These are phyloP conservation scores for Monosporascus ibericus DNA, from an alignment of 2,329 filamentous ascomycete genomes.

Conservation along the genomic window DNA sequence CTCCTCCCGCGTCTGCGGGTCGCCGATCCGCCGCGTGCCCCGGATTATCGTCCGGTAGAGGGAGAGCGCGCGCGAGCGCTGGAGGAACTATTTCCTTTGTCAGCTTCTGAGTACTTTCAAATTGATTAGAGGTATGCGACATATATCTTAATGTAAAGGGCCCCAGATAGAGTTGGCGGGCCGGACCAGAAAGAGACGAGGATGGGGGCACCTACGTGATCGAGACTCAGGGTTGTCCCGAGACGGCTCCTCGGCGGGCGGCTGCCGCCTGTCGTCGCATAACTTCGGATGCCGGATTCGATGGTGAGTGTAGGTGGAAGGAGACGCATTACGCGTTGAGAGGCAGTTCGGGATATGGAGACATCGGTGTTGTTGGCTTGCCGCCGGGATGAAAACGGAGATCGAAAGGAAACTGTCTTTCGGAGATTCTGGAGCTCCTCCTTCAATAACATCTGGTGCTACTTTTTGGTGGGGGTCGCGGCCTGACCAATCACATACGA, in stretches of 20 bases:
- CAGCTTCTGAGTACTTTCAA: slow-evolving; percentile 1
- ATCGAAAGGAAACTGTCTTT: too few species aligned
- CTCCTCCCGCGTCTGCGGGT: slow-evolving; percentile 47
- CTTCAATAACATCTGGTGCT: neutral
- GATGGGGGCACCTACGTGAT: slow-evolving; percentile 42
- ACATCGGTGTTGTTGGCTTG: neutral
- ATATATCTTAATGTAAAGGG: neutral
- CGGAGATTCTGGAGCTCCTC: neutral
- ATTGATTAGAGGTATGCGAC: neutral
- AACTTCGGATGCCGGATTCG: slow-evolving; percentile 23
- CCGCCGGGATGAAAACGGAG: too few species aligned
- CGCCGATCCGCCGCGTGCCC: slow-evolving; percentile 44
- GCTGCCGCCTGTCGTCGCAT: slow-evolving; percentile 25
- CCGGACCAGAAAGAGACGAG: neutral
- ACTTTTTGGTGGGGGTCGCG: neutral
- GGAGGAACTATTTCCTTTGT: slow-evolving; percentile 45
- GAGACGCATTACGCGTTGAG: slow-evolving; percentile 12
- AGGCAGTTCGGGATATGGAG: neutral
- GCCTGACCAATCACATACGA: neutral
- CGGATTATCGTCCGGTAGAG: slow-evolving; percentile 55
- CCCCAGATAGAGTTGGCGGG: neutral
- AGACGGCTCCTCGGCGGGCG: slow-evolving; percentile 28
- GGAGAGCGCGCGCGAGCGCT: slow-evolving; percentile 46
- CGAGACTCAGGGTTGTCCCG: slow-evolving; percentile 45
- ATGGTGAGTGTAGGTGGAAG: slow-evolving; percentile 3